Percentiles rank a stretch among this genome's conserved stretches.
Conservation (phyloP, 805 yeast species). For the Kodamaea restingae region DNA sequence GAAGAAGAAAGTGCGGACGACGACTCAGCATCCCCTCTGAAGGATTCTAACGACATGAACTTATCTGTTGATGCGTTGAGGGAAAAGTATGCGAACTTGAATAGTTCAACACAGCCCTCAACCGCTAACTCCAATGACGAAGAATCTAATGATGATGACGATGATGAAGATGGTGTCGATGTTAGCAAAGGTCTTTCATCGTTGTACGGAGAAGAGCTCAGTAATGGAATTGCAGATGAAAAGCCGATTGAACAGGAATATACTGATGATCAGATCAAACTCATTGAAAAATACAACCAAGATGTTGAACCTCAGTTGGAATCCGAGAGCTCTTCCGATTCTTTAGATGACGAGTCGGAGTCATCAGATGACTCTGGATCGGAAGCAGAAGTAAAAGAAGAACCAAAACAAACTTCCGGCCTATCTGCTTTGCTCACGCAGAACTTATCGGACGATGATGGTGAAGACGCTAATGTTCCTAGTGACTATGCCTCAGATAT, state of each 20-base stretch:
- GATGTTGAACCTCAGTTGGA: constrained; percentile 2
- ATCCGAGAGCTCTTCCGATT: constrained; percentile 18
- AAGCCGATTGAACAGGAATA: constrained; percentile 17
- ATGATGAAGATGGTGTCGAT: constrained; percentile 10
- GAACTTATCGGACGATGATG: constrained; percentile 4
- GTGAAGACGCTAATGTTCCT: not conserved
- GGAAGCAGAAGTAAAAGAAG: constrained; percentile 1
- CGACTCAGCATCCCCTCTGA: constrained; percentile 9
- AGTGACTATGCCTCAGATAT: not conserved
- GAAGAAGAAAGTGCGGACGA: constrained; percentile 15
- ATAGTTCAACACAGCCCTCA: constrained; percentile 11
- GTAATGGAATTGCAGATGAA: constrained; percentile 4
- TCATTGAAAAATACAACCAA: constrained; percentile 19
- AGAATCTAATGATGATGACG: constrained; percentile 13
- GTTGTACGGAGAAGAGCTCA: constrained; percentile 14
- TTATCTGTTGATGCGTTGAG: constrained; percentile 54
- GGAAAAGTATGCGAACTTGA: constrained; percentile 50
- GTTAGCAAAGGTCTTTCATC: constrained; percentile 20
- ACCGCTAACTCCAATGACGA: constrained; percentile 10
- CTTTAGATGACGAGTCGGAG: constrained; percentile 16
- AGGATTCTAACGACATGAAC: constrained; percentile 36
- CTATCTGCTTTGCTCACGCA: constrained; percentile 9
- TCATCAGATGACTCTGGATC: constrained; percentile 4
- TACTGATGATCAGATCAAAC: constrained; percentile 29
- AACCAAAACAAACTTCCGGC: constrained; percentile 1